Conservation (phyloP, 495 filamentous ascomycete genomes). For the Chlorociboria aeruginascens region DNA sequence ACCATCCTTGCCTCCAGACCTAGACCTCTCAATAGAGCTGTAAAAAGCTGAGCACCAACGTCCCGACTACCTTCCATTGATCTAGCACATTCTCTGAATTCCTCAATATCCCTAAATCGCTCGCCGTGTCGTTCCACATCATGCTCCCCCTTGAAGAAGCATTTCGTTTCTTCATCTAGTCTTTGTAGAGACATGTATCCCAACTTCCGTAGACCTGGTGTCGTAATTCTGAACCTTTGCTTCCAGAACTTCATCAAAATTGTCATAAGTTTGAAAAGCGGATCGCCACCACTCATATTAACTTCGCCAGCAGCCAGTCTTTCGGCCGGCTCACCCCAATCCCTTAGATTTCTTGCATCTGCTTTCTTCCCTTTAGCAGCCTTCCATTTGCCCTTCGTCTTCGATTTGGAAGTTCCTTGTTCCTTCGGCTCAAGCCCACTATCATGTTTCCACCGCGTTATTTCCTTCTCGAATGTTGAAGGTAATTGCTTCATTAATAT, state of each 20-base stretch:
- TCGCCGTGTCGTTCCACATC: conserved; percentile 62
- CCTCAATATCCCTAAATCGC: conserved; percentile 47
- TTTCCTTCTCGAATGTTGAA: conserved; percentile 51
- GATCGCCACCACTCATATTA: conserved; percentile 71
- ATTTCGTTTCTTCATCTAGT: conserved; percentile 53
- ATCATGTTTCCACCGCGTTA: conserved; percentile 60
- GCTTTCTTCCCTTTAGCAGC: conserved; percentile 25
- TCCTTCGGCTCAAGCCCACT: conserved; percentile 41
- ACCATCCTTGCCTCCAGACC: conserved; percentile 73
- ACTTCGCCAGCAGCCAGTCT: conserved; percentile 52
- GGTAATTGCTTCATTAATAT: conserved; percentile 63
- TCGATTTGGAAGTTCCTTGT: conserved; percentile 19
- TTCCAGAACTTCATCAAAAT: conserved; percentile 75
- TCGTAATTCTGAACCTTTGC: conserved; percentile 64
- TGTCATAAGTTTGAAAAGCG: conserved; percentile 67
- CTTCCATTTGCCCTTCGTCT: conserved; percentile 23
- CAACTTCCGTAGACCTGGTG: conserved; percentile 74
- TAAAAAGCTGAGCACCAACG: conserved; percentile 82
- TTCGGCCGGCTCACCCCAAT: conserved; percentile 63
- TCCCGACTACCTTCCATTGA: conserved; percentile 75
- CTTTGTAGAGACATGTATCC: conserved; percentile 67
- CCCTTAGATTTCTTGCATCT: conserved; percentile 39
- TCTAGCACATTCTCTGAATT: conserved; percentile 57
- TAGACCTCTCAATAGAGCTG: conserved; percentile 71
- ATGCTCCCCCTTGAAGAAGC: conserved; percentile 48